phyloP scores from a whole-genome alignment of 306 rosid species.

The Vicia villosa region DNA sequence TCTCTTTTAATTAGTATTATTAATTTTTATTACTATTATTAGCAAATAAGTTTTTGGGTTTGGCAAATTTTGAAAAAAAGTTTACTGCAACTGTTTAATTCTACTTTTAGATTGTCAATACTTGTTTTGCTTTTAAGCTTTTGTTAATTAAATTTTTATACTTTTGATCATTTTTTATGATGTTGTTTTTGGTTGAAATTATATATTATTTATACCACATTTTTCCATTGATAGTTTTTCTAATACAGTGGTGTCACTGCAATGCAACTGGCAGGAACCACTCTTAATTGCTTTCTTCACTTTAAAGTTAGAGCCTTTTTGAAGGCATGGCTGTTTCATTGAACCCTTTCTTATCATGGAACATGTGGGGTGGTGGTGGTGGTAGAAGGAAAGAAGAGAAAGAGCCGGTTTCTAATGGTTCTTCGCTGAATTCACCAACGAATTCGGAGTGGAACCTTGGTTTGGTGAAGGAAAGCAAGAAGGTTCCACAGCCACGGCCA shows the following conservation, averaged over 20 bases:
- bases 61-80: background rate
- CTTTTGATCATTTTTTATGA: background rate
- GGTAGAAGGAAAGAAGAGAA: constrained; percentile 41
- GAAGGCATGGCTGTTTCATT: constrained; percentile 65
- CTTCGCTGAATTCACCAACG: background rate
- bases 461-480: constrained; percentile 10
- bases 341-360: constrained; percentile 57
- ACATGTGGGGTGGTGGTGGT: constrained; percentile 53
- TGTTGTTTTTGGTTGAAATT: background rate
- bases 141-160: background rate
- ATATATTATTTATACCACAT: background rate
- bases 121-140: constrained; percentile 13
- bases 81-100: constrained; percentile 4
- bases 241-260: constrained; percentile 52
- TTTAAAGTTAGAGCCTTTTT: constrained; percentile 3
- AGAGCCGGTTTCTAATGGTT: constrained; percentile 46
- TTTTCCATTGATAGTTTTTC: constrained; percentile 35
- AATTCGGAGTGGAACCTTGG: too few species aligned
- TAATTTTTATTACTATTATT: too few species aligned
- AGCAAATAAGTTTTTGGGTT: constrained; percentile 2
- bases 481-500: background rate
- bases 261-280: constrained; percentile 58
- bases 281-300: constrained; percentile 21
- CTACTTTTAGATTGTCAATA: background rate
- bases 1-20: too few species aligned